Evolutionary conservation across 1,139 yeast genomes (phyloP), one percentile per base, ranked within the genome.

Genomic region (Geotrichum histeridarum): DNA sequence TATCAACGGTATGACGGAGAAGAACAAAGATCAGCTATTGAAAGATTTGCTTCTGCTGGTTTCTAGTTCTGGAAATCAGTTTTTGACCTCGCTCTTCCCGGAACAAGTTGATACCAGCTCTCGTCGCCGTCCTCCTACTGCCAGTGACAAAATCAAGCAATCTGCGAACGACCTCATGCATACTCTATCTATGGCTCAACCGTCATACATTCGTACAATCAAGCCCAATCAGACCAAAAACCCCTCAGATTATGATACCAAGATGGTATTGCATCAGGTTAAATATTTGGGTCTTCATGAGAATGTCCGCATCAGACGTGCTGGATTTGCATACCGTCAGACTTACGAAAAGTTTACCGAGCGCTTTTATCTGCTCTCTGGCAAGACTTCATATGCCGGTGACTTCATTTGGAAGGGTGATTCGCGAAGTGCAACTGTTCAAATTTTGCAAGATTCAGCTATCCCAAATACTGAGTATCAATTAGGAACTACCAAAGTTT

Each of bases 281-380:
- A 94, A 94, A 67, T 94, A 94, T 69, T 79, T 94, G 63, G 99
- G 99, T 67, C 77, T 94, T 69, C 94, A 93, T 67, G 99, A 94
- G 70, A 94, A 94, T 70, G 98, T 94, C 47, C 82, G 99, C 61
- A 94, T 94, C 62, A 83, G 99, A 75, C 86, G 99, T 75, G 99
- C 99, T 0, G 99, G 99, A 51, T 94, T 94, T 72, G 99, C 99
- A 1, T 93, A 91, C 67, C 84, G 99, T 73, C 96, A 95, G 60
- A 88, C 97, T 0, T 94, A 91, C 72, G 98, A 93, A 56, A 90
- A 91, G 70, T 94, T 94, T 68, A 97, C 90, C n/a, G 97, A 94
- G 72, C 78, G 99, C 65, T 94, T 94, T 69, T 93, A 89, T 69
- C 73, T 94, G 54, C 76, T 94, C 53, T 90, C 98, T 0, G 82